Percentiles rank a stretch among this genome's conserved stretches.
phyloP scores from a whole-genome alignment of 2,329 filamentous ascomycete genomes.

The Aspergillus ochraceoroseus region DNA sequence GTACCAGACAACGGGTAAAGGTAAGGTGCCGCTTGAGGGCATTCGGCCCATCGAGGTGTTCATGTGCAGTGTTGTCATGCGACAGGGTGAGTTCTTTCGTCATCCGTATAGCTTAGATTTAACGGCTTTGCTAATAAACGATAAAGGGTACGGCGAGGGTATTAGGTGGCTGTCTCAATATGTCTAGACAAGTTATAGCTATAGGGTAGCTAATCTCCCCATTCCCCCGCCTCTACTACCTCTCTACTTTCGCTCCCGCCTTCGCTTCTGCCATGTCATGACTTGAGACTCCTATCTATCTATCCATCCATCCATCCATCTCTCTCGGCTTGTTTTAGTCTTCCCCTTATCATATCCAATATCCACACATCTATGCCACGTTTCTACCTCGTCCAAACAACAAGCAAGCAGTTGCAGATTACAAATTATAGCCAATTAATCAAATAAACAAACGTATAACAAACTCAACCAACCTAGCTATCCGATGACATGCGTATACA shows the following conservation, averaged over 20 bases:
- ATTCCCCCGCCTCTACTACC: not conserved
- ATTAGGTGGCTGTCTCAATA: slow-evolving; percentile 93
- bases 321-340: slow-evolving; percentile 2
- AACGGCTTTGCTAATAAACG: slow-evolving; percentile 8
- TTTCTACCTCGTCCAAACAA: not conserved
- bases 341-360: not conserved
- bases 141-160: slow-evolving; percentile 72
- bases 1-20: slow-evolving; percentile 95
- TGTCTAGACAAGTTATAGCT: slow-evolving; percentile 63
- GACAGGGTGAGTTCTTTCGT: slow-evolving; percentile 62
- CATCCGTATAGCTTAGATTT: not conserved
- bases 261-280: not conserved
- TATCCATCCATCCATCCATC: slow-evolving; percentile 5
- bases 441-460: no score
- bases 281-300: slow-evolving; percentile 1
- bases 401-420: no score
- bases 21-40: slow-evolving; percentile 85
- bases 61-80: slow-evolving; percentile 98
- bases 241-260: not conserved
- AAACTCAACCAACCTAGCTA: not conserved
- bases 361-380: not conserved
- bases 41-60: slow-evolving; percentile 96
- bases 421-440: no score
- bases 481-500: no score
- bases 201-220: no score